Conservation (phyloP, 1,284 basidiomycete genomes). For the Marasmius oreades region DNA sequence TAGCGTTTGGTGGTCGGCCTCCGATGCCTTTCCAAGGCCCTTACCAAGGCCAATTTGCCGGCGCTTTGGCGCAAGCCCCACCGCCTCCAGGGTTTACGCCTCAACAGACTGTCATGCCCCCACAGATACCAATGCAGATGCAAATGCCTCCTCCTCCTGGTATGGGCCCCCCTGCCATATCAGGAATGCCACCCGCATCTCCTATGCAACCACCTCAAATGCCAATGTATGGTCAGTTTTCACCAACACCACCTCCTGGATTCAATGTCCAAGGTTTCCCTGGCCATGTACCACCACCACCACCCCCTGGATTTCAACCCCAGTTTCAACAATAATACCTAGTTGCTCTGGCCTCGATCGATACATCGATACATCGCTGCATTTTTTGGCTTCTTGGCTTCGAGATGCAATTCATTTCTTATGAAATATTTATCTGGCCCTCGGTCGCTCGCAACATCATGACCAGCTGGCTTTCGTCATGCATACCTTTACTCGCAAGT, state of each 20-base stretch:
- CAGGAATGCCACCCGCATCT: slow-evolving; percentile 18
- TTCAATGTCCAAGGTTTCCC: slow-evolving; percentile 29
- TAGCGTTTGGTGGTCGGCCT: slow-evolving; percentile 61
- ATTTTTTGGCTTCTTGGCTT: background rate
- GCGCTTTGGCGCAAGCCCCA: slow-evolving; percentile 69
- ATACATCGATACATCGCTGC: background rate
- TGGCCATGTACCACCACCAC: slow-evolving; percentile 21
- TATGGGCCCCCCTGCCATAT: slow-evolving; percentile 28
- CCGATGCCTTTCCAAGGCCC: slow-evolving; percentile 64
- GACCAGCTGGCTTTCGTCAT: too few relatives aligned
- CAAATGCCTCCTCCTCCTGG: slow-evolving; percentile 28
- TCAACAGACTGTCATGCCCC: slow-evolving; percentile 61
- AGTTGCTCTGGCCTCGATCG: too few relatives aligned
- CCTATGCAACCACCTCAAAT: slow-evolving; percentile 41
- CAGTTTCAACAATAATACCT: slow-evolving; percentile 10
- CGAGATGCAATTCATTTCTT: too few relatives aligned
- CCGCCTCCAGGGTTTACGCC: slow-evolving; percentile 70
- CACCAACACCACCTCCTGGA: slow-evolving; percentile 50
- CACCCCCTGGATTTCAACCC: slow-evolving; percentile 11
- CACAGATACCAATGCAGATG: slow-evolving; percentile 45
- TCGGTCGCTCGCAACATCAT: too few relatives aligned
- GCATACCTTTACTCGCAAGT: too few relatives aligned
- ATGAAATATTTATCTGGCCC: too few relatives aligned
- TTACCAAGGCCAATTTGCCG: slow-evolving; percentile 88
- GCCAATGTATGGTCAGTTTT: slow-evolving; percentile 47